These are phyloP conservation scores for Prunus mongolica DNA, from an alignment of 306 rosid species.

Conservation along the genomic window DNA sequence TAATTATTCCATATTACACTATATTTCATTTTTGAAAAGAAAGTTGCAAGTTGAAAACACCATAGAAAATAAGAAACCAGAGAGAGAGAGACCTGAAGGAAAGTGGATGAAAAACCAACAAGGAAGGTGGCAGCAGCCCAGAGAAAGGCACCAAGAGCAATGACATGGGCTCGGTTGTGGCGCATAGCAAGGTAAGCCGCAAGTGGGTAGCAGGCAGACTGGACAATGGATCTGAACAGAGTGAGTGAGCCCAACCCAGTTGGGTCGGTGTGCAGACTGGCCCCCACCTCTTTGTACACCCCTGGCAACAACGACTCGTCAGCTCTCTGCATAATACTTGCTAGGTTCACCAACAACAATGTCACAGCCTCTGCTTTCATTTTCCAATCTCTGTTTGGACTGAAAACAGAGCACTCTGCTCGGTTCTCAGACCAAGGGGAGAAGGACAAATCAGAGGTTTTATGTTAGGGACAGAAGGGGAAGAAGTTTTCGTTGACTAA, in stretches of 20 bases:
- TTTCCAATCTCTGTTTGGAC: not conserved
- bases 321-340: slow-evolving; percentile 66
- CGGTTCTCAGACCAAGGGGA: not conserved
- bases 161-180: slow-evolving; percentile 69
- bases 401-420: not conserved
- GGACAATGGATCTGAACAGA: slow-evolving; percentile 73
- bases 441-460: not conserved
- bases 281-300: slow-evolving; percentile 72
- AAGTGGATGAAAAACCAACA: slow-evolving; percentile 62
- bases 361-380: slow-evolving; percentile 67
- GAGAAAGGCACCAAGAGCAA: slow-evolving; percentile 68
- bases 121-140: slow-evolving; percentile 75
- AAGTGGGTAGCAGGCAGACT: slow-evolving; percentile 63
- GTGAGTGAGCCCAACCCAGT: slow-evolving; percentile 76
- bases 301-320: slow-evolving; percentile 79
- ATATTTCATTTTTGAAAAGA: too few species aligned
- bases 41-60: too few species aligned
- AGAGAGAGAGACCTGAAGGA: slow-evolving; percentile 42
- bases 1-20: not conserved
- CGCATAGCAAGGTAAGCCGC: slow-evolving; percentile 70
- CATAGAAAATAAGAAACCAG: not conserved
- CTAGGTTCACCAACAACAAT: slow-evolving; percentile 60
- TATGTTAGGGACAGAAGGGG: not conserved
- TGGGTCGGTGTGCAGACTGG: slow-evolving; percentile 68
- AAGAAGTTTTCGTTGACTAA: slow-evolving; percentile 1